Conservation (phyloP, 164 flowering plant species). For the Tinospora cordifolia region DNA sequence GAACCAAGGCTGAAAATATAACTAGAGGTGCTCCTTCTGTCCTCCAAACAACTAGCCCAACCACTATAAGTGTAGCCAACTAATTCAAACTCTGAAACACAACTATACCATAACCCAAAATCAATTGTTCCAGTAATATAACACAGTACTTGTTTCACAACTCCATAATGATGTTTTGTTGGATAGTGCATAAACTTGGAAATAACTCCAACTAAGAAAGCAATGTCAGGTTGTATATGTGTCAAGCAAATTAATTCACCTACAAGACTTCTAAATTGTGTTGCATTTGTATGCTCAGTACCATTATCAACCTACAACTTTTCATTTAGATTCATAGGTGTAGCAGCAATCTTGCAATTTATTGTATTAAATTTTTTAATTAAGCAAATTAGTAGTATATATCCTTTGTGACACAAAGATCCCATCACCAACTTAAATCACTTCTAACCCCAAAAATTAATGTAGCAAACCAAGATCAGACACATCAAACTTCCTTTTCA, state of each 20-base stretch:
- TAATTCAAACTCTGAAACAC: neutral
- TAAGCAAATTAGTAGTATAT: conserved; percentile 8
- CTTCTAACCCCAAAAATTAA: conserved; percentile 14
- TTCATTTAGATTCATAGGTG: neutral
- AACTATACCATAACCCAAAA: conserved; percentile 9
- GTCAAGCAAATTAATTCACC: conserved; percentile 7
- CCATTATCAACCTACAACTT: too few relatives aligned
- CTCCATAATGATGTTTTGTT: conserved; percentile 9
- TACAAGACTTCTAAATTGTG: conserved; percentile 1
- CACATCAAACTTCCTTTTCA: conserved; percentile 18
- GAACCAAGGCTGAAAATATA: neutral
- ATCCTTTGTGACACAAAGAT: conserved; percentile 11
- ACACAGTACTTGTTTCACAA: conserved; percentile 8
- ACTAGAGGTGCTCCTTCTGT: conserved; percentile 15
- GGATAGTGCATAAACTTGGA: conserved; percentile 12
- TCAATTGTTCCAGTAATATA: conserved; percentile 1
- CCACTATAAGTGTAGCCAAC: neutral
- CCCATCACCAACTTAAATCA: conserved; percentile 1
- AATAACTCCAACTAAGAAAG: conserved; percentile 4
- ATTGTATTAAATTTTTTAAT: conserved; percentile 2
- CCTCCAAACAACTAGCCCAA: conserved; percentile 6
- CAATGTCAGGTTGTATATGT: conserved; percentile 8
- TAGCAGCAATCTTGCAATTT: neutral
- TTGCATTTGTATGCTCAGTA: too few relatives aligned
- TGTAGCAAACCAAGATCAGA: conserved; percentile 9